Evolutionary conservation across 495 filamentous ascomycete genomes (phyloP).

Genomic region (Podospora pseudopauciseta): DNA sequence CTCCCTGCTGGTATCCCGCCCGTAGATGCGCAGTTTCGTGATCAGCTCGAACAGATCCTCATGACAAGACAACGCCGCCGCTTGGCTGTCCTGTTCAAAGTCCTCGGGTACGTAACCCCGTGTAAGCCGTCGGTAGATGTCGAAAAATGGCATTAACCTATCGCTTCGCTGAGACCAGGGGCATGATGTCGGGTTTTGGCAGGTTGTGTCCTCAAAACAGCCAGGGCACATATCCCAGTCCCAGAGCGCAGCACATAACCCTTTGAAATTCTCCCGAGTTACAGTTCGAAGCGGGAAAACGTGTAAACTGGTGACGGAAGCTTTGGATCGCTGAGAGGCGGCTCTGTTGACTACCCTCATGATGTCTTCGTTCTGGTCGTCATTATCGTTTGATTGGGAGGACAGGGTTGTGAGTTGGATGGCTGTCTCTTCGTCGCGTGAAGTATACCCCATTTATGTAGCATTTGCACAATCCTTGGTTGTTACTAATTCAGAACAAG

Average conservation of each 20-base stretch:
- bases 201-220: slow-evolving; percentile 10
- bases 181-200: background rate
- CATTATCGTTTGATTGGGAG: background rate
- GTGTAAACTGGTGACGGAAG: background rate
- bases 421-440: background rate
- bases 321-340: background rate
- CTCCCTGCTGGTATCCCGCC: background rate
- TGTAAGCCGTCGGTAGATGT: slow-evolving; percentile 31
- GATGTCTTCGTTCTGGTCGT: background rate
- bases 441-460: background rate
- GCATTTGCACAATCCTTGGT: background rate
- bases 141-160: slow-evolving; percentile 30
- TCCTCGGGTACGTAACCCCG: slow-evolving; percentile 29
- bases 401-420: background rate
- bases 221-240: slow-evolving; percentile 27
- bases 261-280: background rate
- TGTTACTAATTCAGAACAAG: background rate
- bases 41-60: slow-evolving; percentile 21
- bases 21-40: background rate
- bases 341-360: background rate
- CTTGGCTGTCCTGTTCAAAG: slow-evolving; percentile 19
- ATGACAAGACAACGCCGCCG: slow-evolving; percentile 20
- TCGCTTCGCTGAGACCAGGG: slow-evolving; percentile 18
- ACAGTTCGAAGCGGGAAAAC: background rate
- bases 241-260: slow-evolving; percentile 22